A percentile compares a stretch with the other conserved stretches of the same genome.
These are phyloP conservation scores for Pachysandra terminalis DNA, from an alignment of 164 flowering plant genomes.

Conservation along the genomic window DNA sequence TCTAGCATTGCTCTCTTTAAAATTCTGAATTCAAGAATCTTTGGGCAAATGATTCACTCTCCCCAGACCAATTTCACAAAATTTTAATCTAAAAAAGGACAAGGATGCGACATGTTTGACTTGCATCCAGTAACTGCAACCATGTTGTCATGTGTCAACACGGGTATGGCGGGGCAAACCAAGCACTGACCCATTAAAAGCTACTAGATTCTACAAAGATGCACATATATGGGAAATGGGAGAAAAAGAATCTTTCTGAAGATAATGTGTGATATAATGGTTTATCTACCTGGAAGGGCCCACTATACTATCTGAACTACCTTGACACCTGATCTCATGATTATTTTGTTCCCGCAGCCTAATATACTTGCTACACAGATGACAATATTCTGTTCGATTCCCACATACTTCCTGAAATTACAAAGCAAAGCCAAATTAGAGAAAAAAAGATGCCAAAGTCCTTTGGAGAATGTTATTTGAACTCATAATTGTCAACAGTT, in stretches of 20 bases:
- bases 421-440: slow-evolving; percentile 6
- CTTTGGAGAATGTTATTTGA: neutral
- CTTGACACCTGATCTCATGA: slow-evolving; percentile 70
- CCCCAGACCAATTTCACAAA: no score
- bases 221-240: neutral
- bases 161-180: no score
- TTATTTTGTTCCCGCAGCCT: slow-evolving; percentile 61
- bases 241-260: neutral
- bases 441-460: neutral
- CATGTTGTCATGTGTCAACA: no score
- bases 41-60: no score
- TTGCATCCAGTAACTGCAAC: no score
- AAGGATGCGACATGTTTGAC: no score
- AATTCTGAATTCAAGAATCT: no score
- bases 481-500: slow-evolving; percentile 2
- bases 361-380: slow-evolving; percentile 67
- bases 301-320: slow-evolving; percentile 33
- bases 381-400: slow-evolving; percentile 84
- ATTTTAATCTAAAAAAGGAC: no score
- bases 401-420: slow-evolving; percentile 85
- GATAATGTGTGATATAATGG: neutral
- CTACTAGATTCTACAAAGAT: neutral
- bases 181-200: no score
- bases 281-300: slow-evolving; percentile 68
- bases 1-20: no score